A percentile compares a stretch with the other conserved stretches of the same genome.
These are phyloP conservation scores for Exsudoporus frostii DNA, from an alignment of 768 basidiomycete genomes.

Conservation along the genomic window DNA sequence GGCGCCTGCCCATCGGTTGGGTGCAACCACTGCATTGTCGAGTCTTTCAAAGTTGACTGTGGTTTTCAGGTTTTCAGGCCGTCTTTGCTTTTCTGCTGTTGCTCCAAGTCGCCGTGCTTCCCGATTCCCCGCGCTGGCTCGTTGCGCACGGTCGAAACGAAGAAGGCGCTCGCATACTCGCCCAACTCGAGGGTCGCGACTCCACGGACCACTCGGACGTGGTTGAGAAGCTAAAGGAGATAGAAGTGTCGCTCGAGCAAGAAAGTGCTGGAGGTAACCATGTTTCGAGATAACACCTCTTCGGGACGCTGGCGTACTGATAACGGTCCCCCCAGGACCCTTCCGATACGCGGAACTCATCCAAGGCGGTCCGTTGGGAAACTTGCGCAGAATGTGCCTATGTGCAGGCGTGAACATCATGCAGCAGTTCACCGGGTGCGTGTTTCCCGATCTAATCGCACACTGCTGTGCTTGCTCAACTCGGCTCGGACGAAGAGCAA, in stretches of 20 bases:
- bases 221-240: neutral
- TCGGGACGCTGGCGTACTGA: too few relatives aligned
- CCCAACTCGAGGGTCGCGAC: neutral
- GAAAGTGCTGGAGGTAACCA: neutral
- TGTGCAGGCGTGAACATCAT: neutral
- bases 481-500: neutral
- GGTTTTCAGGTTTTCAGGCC: neutral
- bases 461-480: neutral
- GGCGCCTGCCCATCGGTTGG: neutral
- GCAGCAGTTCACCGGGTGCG: neutral
- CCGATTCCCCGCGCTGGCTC: neutral
- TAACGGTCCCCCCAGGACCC: neutral
- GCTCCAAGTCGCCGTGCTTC: neutral
- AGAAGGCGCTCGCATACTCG: neutral
- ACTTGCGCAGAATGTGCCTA: neutral
- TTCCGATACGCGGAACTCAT: neutral
- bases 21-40: neutral
- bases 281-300: neutral
- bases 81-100: neutral
- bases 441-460: neutral
- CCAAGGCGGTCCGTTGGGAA: neutral
- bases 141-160: neutral
- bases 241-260: neutral
- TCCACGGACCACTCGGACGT: neutral
- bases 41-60: neutral